Evolutionary conservation across 768 basidiomycete genomes (phyloP).

Genomic region (Cystobasidium tubakii): DNA sequence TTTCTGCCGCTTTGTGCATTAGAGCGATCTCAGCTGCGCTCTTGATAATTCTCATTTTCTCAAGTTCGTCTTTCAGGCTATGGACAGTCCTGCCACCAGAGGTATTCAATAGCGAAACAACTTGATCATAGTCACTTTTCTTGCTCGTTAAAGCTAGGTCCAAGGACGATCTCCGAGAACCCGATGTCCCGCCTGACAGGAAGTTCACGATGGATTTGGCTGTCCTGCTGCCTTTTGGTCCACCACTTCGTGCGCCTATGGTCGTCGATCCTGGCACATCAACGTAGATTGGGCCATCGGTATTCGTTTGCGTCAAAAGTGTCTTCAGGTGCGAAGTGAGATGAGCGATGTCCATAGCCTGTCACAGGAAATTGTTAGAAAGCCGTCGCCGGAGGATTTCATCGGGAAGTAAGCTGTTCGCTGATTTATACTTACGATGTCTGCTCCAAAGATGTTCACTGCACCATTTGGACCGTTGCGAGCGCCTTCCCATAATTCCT

Average conservation of each 20-base stretch:
- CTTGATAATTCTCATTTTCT: slow-evolving; percentile 69
- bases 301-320: slow-evolving; percentile 31
- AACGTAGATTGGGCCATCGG: slow-evolving; percentile 52
- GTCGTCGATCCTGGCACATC: slow-evolving; percentile 50
- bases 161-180: slow-evolving; percentile 50
- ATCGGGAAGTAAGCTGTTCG: slow-evolving; percentile 39
- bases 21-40: slow-evolving; percentile 67
- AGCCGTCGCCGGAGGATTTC: too few relatives aligned
- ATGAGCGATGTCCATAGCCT: slow-evolving; percentile 50
- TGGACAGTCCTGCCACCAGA: slow-evolving; percentile 54
- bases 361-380: too few relatives aligned
- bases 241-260: slow-evolving; percentile 39
- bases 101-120: slow-evolving; percentile 53
- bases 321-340: slow-evolving; percentile 56
- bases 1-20: slow-evolving; percentile 78
- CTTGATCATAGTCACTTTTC: slow-evolving; percentile 55
- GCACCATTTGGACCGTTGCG: slow-evolving; percentile 65
- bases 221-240: slow-evolving; percentile 44
- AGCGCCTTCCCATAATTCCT: slow-evolving; percentile 91
- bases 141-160: slow-evolving; percentile 45
- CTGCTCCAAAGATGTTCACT: slow-evolving; percentile 66
- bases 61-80: slow-evolving; percentile 64
- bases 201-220: slow-evolving; percentile 52
- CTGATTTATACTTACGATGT: slow-evolving; percentile 54
- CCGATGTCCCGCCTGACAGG: slow-evolving; percentile 52